Percentiles rank a stretch among this genome's conserved stretches.
These are phyloP conservation scores for Phaeotremella skinneri DNA, from an alignment of 768 basidiomycete species.

Conservation along the genomic window DNA sequence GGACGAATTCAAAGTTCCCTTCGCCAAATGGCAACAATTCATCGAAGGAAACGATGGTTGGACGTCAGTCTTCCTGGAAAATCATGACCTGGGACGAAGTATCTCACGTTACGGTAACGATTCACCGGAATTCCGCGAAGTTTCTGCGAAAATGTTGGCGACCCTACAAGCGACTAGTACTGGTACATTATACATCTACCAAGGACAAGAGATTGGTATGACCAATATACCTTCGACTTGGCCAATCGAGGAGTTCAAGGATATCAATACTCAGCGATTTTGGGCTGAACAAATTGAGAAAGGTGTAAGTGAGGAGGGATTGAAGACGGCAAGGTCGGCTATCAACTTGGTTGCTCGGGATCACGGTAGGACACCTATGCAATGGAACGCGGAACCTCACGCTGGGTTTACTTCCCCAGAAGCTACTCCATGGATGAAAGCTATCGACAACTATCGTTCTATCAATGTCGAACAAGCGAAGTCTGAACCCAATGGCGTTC, in stretches of 20 bases:
- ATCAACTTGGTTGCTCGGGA: too few species aligned
- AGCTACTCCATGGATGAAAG: too few species aligned
- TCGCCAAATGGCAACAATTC: conserved; percentile 64
- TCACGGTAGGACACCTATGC: too few species aligned
- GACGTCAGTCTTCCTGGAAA: conserved; percentile 6
- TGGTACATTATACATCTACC: conserved; percentile 69
- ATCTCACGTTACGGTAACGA: conserved; percentile 69
- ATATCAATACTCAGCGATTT: conserved; percentile 62
- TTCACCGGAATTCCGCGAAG: conserved; percentile 57
- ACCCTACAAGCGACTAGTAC: conserved; percentile 61
- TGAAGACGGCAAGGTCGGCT: too few species aligned
- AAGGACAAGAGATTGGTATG: conserved; percentile 68
- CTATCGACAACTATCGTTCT: too few species aligned
- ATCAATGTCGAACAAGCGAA: too few species aligned
- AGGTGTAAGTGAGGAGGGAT: too few species aligned
- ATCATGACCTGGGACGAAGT: conserved; percentile 51
- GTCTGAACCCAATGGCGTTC: too few species aligned
- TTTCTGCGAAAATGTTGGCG: conserved; percentile 66
- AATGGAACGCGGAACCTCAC: too few species aligned
- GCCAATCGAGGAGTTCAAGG: conserved; percentile 70
- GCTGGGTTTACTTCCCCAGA: too few species aligned
- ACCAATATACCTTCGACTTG: conserved; percentile 55
- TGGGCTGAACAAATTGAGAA: too few species aligned
- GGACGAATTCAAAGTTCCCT: neutral
- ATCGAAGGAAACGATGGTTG: conserved; percentile 42